Base-by-base conservation (phyloP, 2,329 filamentous ascomycete species). In the Ophiostoma triangulosporum region DNA sequence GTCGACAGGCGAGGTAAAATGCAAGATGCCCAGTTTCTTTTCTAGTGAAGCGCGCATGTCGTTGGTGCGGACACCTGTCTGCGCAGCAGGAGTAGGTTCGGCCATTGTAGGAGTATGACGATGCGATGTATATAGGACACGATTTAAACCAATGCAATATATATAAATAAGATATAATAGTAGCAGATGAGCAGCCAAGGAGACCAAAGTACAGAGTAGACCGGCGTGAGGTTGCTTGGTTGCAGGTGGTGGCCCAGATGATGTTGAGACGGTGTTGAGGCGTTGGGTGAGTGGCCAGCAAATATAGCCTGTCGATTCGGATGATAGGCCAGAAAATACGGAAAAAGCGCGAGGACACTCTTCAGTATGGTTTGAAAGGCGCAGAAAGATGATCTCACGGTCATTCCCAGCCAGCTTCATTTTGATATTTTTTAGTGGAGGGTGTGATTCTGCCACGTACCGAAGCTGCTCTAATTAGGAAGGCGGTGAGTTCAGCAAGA, bases 11-110 rank as follows among this genome's bases (percentile, higher is more conserved):
- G 68, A 68, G 4, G 66, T 67, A 55, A 66, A 69, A 56, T 72
- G 64, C 15, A 67, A 58, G 50, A 73, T 73, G 38, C 71, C 71
- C n/a, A 73, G 60, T 26, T 56, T 61, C 55, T 65, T 64, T 57
- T 68, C 66, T 5, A 63, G 60, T 43, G 60, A 62, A 26, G 55
- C 54, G 6, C 65, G 64, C 40, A 66, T 62, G 12, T 58, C 56
- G 4, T 64, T 61, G 52, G 63, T 53, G 55, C 65, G 56, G 33
- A 57, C 57, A 33, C 57, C 56, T 2, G 54, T 40, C 2, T 53
- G 52, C 14, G 14, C 20, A n/a, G 22, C 12, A 2, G 24, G 43
- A 2, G 52, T 50, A 24, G 50, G 48, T 36, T 54, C 54, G 24
- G 56, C 53, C 58, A 58, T 57, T 26, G 12, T 29, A 9, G 32